Evolutionary conservation across 345 rosid species (phyloP).

Genomic region (Hirschfeldia incana): DNA sequence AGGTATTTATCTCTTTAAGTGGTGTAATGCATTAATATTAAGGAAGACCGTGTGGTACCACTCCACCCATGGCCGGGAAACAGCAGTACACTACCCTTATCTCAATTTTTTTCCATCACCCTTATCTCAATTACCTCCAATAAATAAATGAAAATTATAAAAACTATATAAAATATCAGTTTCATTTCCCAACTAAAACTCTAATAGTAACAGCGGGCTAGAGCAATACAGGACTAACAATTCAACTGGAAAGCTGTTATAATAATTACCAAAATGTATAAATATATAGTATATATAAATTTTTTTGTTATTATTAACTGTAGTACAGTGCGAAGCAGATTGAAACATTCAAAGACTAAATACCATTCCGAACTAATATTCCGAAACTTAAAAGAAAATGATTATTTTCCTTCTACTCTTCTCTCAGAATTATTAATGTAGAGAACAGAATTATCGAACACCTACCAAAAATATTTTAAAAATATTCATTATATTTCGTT

Average conservation of each 20-base stretch:
- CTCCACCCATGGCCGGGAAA: neutral
- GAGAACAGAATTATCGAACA: neutral
- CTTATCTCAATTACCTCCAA: neutral
- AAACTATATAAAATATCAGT: neutral
- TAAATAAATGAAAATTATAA: neutral
- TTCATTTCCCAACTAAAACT: neutral
- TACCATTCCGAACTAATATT: neutral
- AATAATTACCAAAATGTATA: too few species aligned
- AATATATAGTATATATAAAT: too few species aligned
- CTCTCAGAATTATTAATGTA: neutral
- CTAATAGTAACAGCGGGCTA: too few species aligned
- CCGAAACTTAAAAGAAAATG: neutral
- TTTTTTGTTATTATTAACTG: too few species aligned
- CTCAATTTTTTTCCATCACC: neutral
- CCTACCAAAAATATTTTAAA: neutral
- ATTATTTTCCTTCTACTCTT: neutral
- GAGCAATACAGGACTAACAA: too few species aligned
- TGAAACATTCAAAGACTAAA: too few species aligned
- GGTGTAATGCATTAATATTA: neutral
- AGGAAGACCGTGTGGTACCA: neutral
- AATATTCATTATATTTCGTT: too few species aligned
- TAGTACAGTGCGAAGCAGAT: too few species aligned
- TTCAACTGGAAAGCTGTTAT: too few species aligned
- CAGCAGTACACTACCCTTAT: neutral
- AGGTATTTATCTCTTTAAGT: neutral